Percentiles rank a stretch among this genome's conserved stretches.
phyloP scores from a whole-genome alignment of 805 yeast genomes.

The Wickerhamiella kurtzmanii region DNA sequence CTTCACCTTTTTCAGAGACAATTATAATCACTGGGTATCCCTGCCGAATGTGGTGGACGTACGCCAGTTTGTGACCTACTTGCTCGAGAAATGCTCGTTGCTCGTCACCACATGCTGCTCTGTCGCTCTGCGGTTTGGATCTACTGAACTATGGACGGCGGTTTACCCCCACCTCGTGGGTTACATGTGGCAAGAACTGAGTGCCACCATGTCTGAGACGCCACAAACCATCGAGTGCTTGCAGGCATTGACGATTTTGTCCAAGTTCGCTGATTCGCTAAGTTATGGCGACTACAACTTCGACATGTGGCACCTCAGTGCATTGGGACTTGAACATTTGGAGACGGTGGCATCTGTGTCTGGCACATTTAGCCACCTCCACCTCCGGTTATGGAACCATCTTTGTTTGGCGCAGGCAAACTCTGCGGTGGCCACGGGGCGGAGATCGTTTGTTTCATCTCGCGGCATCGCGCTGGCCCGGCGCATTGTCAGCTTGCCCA shows the following conservation, averaged over 20 bases:
- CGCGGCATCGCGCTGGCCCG: conserved; percentile 45
- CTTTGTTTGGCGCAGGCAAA: conserved; percentile 52
- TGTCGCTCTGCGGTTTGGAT: conserved; percentile 42
- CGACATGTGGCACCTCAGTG: conserved; percentile 61
- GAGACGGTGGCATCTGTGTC: conserved; percentile 51
- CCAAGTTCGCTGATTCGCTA: conserved; percentile 52
- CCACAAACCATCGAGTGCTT: conserved; percentile 45
- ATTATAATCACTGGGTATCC: conserved; percentile 68
- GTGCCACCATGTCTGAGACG: conserved; percentile 30
- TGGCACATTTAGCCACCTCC: conserved; percentile 51
- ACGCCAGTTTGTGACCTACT: conserved; percentile 34
- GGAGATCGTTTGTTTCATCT: conserved; percentile 50
- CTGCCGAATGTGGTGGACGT: conserved; percentile 44
- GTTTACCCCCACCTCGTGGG: conserved; percentile 34
- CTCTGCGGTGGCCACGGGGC: conserved; percentile 52
- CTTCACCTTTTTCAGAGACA: conserved; percentile 44
- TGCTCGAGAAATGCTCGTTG: conserved; percentile 40
- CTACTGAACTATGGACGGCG: conserved; percentile 28
- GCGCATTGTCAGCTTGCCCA: conserved; percentile 40
- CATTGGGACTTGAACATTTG: conserved; percentile 51
- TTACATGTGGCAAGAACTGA: conserved; percentile 39
- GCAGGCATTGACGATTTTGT: conserved; percentile 52
- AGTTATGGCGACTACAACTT: conserved; percentile 38
- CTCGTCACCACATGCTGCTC: conserved; percentile 56
- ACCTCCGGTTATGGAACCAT: conserved; percentile 59